Conservation (phyloP, 495 filamentous ascomycete genomes). For the Podospora pseudopauciseta region DNA sequence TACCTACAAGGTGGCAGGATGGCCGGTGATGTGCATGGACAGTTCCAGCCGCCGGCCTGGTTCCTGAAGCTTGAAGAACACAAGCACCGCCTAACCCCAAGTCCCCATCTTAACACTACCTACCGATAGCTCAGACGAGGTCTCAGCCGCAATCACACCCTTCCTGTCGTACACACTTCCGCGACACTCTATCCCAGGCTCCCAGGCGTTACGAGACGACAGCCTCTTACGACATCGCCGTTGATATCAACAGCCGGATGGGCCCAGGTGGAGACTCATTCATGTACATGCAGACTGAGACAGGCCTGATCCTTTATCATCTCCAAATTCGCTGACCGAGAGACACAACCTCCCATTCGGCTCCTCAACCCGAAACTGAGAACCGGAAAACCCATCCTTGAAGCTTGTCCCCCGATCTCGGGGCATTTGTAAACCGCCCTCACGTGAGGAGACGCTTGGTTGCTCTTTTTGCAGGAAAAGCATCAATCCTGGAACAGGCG, state of each 20-base stretch:
- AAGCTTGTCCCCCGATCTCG: neutral
- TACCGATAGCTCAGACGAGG: neutral
- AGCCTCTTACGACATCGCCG: constrained; percentile 18
- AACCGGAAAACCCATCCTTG: neutral
- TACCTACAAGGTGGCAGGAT: neutral
- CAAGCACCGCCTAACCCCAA: neutral
- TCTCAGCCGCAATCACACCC: neutral
- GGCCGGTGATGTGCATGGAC: neutral
- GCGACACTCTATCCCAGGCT: neutral
- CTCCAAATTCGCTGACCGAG: constrained; percentile 6
- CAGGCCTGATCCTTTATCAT: constrained; percentile 1
- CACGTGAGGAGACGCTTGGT: neutral
- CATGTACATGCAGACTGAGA: constrained; percentile 4
- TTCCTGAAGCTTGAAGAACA: neutral
- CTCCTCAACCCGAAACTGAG: constrained; percentile 1
- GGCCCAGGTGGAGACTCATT: neutral
- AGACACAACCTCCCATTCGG: neutral
- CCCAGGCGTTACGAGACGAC: neutral
- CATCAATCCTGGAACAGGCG: neutral
- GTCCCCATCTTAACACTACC: neutral
- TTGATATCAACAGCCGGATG: neutral
- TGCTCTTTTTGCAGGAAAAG: neutral
- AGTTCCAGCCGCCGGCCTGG: neutral
- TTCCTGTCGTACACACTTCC: neutral
- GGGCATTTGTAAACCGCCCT: neutral